Base-by-base conservation (phyloP, 1,284 basidiomycete species). In the Chalciporus sp. region DNA sequence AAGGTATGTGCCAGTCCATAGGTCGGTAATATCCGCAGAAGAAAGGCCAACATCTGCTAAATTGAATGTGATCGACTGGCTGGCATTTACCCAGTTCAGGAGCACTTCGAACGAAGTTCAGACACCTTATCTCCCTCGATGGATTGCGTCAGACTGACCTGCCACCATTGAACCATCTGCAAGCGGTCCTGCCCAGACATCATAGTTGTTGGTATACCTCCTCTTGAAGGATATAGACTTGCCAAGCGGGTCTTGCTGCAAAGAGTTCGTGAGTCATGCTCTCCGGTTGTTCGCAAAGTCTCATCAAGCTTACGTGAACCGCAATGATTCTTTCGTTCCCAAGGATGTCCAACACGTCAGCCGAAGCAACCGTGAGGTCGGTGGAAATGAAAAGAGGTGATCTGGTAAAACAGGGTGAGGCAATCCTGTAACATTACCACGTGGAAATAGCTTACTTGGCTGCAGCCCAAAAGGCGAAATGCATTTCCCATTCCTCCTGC, bases 141-240 rank as follows among this genome's bases (percentile, higher is more conserved):
- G n/a, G n/a, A n/a, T n/a, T n/a, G n/a, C n/a, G n/a, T n/a, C n/a
- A n/a, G n/a, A 46, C 55, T 46, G 31, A 79, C 79, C 65, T 54
- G 70, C 79, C 49, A 78, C 74, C 26, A 72, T 76, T 1, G 78
- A 80, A 26, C 77, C 78, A 62, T 80, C 76, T n/a, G 76, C 66
- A 19, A 81, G 60, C 29, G 76, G 76, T 8, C 79, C 78, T 27
- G 76, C 68, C 78, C 78, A 82, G 7, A 80, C 76, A 55, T 82
- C 79, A 51, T 76, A 68, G 51, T 78, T 76, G 52, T 78, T 76
- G 0, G 76, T 76, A 60, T 81, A 80, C 45, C 79, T 74, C 49
- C 79, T 72, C 58, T 69, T 75, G 64, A 81, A 79, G 17, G 57
- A 61, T 39, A 81, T 76, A 20, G 78, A 80, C 61, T 67, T 70